These are phyloP conservation scores for Phytophthora constricta DNA, from an alignment of 352 stramenopile genomes.

Conservation along the genomic window DNA sequence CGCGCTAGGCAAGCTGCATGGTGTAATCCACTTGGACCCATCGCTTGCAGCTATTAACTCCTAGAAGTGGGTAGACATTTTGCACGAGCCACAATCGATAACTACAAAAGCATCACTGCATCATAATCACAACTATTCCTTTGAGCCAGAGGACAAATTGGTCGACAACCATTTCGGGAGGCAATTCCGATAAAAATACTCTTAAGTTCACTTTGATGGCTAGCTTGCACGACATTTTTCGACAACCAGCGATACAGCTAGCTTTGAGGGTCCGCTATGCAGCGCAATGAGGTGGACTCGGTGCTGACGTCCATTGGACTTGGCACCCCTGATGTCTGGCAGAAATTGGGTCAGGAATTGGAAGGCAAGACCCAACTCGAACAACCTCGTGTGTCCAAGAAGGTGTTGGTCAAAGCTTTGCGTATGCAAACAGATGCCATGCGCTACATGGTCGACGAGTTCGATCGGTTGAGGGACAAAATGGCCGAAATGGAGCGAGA, in stretches of 20 bases:
- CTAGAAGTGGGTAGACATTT: not conserved
- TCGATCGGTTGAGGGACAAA: constrained; percentile 79
- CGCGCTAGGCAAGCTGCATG: constrained; percentile 69
- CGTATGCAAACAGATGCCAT: constrained; percentile 87
- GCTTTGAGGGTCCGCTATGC: constrained; percentile 42
- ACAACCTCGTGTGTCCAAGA: constrained; percentile 83
- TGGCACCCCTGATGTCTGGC: constrained; percentile 80
- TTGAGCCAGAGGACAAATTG: not conserved
- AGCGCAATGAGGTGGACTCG: constrained; percentile 86
- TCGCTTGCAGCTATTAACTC: constrained; percentile 41
- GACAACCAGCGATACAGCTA: not conserved
- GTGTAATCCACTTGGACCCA: constrained; percentile 71
- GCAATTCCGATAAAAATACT: constrained; percentile 38
- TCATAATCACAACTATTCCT: not conserved
- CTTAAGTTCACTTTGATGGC: no score
- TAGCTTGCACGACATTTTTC: constrained; percentile 18
- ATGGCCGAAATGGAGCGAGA: constrained; percentile 83
- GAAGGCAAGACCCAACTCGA: constrained; percentile 82
- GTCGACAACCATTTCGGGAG: constrained; percentile 26
- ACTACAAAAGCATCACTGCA: no score
- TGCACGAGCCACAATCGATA: not conserved
- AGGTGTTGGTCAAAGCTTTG: constrained; percentile 81
- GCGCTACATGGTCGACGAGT: constrained; percentile 85
- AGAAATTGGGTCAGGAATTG: constrained; percentile 79
- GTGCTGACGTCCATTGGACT: constrained; percentile 66